These are phyloP conservation scores for Leccinum rimulosum DNA, from an alignment of 768 basidiomycete species.

Conservation along the genomic window DNA sequence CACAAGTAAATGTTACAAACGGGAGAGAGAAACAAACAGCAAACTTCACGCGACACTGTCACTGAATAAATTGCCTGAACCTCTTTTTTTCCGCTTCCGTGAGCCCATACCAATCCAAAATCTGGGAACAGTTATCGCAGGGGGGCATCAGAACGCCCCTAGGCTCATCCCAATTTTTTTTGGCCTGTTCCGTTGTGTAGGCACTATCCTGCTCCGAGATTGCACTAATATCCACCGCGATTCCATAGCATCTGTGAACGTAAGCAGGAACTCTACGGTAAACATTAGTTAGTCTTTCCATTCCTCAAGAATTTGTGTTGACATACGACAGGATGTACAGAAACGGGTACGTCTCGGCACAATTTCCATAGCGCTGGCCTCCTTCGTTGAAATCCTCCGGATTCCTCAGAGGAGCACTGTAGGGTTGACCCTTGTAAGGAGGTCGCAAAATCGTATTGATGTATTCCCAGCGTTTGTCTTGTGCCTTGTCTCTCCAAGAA, in stretches of 20 bases:
- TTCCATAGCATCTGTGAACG: not conserved
- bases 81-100: not conserved
- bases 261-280: not conserved
- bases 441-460: not conserved
- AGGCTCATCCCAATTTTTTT: no score
- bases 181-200: not conserved
- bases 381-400: not conserved
- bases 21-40: not conserved
- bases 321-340: not conserved
- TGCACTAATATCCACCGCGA: not conserved
- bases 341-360: not conserved
- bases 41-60: no score
- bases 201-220: no score
- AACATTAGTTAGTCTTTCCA: not conserved
- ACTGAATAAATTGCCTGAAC: not conserved
- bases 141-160: not conserved
- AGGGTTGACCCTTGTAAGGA: not conserved
- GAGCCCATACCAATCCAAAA: not conserved
- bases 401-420: not conserved
- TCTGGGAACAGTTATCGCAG: not conserved
- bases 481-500: not conserved
- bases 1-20: not conserved
- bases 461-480: not conserved
- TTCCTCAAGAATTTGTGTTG: not conserved
- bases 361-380: not conserved